Base-by-base conservation (phyloP, 169 alveolate species). In the Miamiensis avidus region DNA sequence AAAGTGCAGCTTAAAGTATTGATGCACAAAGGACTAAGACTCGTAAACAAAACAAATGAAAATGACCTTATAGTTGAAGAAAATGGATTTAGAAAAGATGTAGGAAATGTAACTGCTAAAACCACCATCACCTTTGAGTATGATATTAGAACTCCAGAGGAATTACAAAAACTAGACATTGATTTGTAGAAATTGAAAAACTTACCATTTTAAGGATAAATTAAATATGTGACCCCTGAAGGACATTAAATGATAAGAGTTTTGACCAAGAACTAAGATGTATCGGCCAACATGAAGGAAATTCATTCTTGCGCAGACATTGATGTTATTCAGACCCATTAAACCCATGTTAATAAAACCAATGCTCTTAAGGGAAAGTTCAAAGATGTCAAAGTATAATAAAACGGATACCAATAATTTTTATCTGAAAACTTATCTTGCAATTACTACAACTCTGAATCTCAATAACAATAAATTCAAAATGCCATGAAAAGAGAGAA, bases 21-120 rank as follows among this genome's bases (percentile, higher is more conserved):
- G 34, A 33, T 95, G 1, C 95, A 94, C 87, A 91, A 92, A 84
- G 91, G 93, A 0, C 74, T 95, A 73, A 90, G 88, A 49, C 93
- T 95, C 76, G 90, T 93, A 90, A 91, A 91, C 86, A 11, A 49
- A 11, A 91, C 88, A 77, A 93, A 89, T 31, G 88, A 83, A 29
- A 88, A 83, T 78, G 75, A 78, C 64, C 77, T 89, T 26, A 72
- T 30, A 25, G 83, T 84, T 64, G 87, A 88, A 0, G 85, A 75
- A 31, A 82, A 94, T 30, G 64, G 91, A 6, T 64, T 88, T n/a
- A 65, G 78, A 16, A 93, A 85, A 87, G 81, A 88, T 4, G 29
- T 95, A 30, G 98, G 98, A 20, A 96, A 94, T 91, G 96, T 88
- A 1, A 94, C 94, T 0, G 86, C 76, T 28, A 95, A 91, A 28